Base-by-base conservation (phyloP, 148 eudicot genomes). In the Rhododendron griersonianum region DNA sequence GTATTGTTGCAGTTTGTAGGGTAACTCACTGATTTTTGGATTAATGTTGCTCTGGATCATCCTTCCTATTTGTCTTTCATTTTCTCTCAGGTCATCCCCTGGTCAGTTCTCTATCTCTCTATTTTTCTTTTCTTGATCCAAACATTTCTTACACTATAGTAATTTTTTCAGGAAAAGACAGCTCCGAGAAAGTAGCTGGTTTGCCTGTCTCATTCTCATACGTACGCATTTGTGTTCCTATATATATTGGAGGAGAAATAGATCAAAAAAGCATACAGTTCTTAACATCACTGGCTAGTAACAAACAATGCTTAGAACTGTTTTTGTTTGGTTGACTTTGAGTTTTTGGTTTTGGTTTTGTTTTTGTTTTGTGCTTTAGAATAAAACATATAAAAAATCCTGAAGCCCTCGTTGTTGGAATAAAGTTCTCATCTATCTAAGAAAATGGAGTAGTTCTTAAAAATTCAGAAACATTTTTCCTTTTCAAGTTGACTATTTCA, bases 21-120 rank as follows among this genome's bases (percentile, higher is more conserved):
- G 96, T 48, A 96, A 96, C 83, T 87, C 94, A 85, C 82, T 94
- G 78, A 92, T 96, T 78, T 96, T 98, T 88, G 95, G 89, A 87
- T 80, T 90, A 89, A 88, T 96, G 93, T 65, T 97, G 99, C 67
- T 95, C 93, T 45, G 94, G 93, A 78, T 90, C 91, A 33, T 80
- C 87, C 63, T 83, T 84, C 90, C 93, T 50, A 87, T 85, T 81
- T 94, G 98, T 86, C 93, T 91, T 69, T 91, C 98, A 3, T 87
- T 93, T 73, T 83, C 95, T 33, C 85, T 95, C 6, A 88, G 80
- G 85, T 91, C 98, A 2, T 90, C 95, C 19, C 67, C 93, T 44
- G 95, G 98, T 95, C 87, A 75, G 21, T 15, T 79, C 51, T 11
- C 69, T 1, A 25, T 33, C 4, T 77, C 39, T 83, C 53, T 67